phyloP scores from a whole-genome alignment of 2,329 filamentous ascomycete genomes.

The Penicillium sp. region DNA sequence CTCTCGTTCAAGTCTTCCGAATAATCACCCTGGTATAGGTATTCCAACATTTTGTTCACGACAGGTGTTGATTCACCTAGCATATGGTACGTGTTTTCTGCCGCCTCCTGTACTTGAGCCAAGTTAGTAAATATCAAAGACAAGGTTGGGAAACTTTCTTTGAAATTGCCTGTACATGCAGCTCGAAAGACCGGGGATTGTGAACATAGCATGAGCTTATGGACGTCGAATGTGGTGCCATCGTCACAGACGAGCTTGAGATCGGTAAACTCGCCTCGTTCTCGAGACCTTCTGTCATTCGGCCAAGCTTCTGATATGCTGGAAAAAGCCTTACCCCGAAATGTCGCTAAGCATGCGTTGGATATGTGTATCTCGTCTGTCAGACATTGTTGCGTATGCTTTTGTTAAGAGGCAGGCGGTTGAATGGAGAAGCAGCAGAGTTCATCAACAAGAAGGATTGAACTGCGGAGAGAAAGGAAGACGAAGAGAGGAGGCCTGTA shows the following conservation, averaged over 20 bases:
- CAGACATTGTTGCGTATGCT: too few relatives aligned
- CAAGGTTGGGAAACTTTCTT: not conserved
- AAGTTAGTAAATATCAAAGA: not conserved
- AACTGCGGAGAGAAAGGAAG: too few relatives aligned
- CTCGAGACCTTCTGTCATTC: too few relatives aligned
- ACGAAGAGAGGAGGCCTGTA: too few relatives aligned
- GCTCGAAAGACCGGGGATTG: slow-evolving; percentile 1
- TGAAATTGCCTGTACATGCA: not conserved
- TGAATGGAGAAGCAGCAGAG: too few relatives aligned
- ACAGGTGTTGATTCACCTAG: not conserved
- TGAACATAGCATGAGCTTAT: slow-evolving; percentile 4
- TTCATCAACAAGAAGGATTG: too few relatives aligned
- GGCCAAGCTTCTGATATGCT: too few relatives aligned
- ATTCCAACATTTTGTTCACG: slow-evolving; percentile 1
- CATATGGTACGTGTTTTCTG: not conserved
- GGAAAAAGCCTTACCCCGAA: too few relatives aligned
- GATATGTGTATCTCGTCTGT: too few relatives aligned
- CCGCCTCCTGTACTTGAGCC: not conserved
- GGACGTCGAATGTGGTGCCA: not conserved
- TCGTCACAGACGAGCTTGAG: not conserved
- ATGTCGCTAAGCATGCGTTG: too few relatives aligned
- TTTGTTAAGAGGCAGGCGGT: too few relatives aligned
- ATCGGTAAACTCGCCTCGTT: not conserved
- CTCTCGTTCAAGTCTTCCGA: not conserved
- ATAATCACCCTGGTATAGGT: slow-evolving; percentile 2